Base-by-base conservation (phyloP, 2,329 filamentous ascomycete species). In the Helotiales sp. region DNA sequence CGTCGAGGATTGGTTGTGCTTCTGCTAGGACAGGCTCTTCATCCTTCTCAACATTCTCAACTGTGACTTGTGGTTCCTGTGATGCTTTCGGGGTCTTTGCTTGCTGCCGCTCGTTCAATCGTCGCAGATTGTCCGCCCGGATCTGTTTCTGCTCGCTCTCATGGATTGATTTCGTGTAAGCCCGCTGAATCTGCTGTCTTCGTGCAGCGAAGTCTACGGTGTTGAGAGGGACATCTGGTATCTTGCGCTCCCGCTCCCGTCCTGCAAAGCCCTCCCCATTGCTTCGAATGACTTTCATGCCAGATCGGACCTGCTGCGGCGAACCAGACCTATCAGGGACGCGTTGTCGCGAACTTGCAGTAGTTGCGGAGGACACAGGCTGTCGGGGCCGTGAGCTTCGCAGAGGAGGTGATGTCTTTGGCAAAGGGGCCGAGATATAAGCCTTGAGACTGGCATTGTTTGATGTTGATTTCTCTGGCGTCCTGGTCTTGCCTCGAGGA, bases 351-450 rank as follows among this genome's bases (percentile, higher is more conserved):
- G 88, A 89, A 54, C 86, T 84, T 30, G 86, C 79, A n/a, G 88
- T 89, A 2, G 83, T 83, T n/a, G 88, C 88, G 54, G 84, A 79
- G 9, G 90, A 91, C 22, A 96, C 86, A 8, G 89, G 87, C 68
- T 91, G 87, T 52, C 91, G 81, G n/a, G 90, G 90, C 40, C 90
- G 81, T 40, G 91, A 95, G 69, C 90, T 95, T 69, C 91, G 84
- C 49, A 96, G 76, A 9, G 88, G 85, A 3, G 91, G 91, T 1
- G 92, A 96, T 31, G 87, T 81, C 69, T 90, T 91, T 0, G 89
- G 84, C 17, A 81, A 79, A 42, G 89, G 84, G 31, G 84, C 78
- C 57, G 88, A 83, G 63, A 95, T 89, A 70, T 89, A 90, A 36
- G 90, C 89, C 65, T 88, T 86, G 12, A 95, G 79, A 51, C 84